Evolutionary conservation across 108 stramenopile species (phyloP).

Genomic region (Conticribra weissflogii): DNA sequence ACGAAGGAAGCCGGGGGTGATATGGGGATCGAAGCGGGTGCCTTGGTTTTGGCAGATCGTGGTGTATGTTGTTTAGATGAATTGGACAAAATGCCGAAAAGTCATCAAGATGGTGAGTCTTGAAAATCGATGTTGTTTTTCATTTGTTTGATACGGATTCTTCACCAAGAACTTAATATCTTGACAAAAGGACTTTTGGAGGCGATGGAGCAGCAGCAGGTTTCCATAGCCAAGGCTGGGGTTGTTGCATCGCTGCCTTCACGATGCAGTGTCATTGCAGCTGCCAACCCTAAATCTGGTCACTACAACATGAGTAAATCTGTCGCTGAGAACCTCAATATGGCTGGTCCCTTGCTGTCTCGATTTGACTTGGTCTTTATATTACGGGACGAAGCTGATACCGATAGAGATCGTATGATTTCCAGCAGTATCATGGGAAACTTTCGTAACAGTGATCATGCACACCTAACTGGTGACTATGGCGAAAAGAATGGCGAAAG

Average conservation of each 20-base stretch:
- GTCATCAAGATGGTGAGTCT: conserved; percentile 75
- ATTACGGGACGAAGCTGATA: conserved; percentile 91
- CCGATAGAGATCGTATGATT: conserved; percentile 88
- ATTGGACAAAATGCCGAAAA: conserved; percentile 96
- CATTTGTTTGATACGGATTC: no score
- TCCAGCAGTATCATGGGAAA: conserved; percentile 93
- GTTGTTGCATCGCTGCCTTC: conserved; percentile 90
- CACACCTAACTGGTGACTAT: background rate
- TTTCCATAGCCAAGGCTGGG: conserved; percentile 98
- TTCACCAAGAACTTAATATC: no score
- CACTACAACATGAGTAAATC: conserved; percentile 92
- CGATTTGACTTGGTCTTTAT: conserved; percentile 98
- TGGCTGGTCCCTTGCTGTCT: conserved; percentile 94
- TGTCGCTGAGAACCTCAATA: conserved; percentile 93
- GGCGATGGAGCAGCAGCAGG: conserved; percentile 99
- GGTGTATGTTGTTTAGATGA: conserved; percentile 99
- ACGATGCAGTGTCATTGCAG: conserved; percentile 94
- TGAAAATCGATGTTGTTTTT: no score
- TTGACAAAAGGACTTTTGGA: conserved; percentile 78
- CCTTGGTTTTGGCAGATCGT: conserved; percentile 94
- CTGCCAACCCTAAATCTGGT: conserved; percentile 98
- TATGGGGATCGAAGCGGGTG: conserved; percentile 95
- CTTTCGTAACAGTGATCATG: conserved; percentile 47
- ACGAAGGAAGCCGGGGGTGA: conserved; percentile 92
- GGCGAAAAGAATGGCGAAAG: conserved; percentile 5